Evolutionary conservation across 1,139 yeast genomes (phyloP).

Genomic region (Lodderomyces pseudojiufengensis): DNA sequence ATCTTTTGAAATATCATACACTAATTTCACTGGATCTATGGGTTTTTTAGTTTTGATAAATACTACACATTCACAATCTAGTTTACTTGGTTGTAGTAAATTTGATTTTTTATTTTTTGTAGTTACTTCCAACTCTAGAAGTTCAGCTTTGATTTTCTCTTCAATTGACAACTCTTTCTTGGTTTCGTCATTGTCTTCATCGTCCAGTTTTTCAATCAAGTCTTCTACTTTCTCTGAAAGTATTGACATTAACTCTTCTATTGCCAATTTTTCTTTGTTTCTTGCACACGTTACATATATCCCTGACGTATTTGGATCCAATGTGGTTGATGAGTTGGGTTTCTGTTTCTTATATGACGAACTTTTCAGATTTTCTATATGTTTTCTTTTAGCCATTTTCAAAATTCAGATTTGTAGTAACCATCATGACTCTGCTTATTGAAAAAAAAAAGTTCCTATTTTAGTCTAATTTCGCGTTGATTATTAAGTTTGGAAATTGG

Average conservation of each 20-base stretch:
- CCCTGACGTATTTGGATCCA: slow-evolving; percentile 82
- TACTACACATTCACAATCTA: slow-evolving; percentile 81
- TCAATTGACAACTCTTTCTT: slow-evolving; percentile 55
- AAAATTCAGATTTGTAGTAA: too few species aligned
- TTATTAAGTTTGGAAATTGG: too few species aligned
- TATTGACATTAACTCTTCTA: slow-evolving; percentile 64
- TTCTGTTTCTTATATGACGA: slow-evolving; percentile 20
- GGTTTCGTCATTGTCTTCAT: slow-evolving; percentile 20
- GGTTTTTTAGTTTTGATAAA: slow-evolving; percentile 81
- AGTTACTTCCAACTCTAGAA: slow-evolving; percentile 51
- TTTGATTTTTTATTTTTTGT: slow-evolving; percentile 38
- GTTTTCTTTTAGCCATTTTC: slow-evolving; percentile 27
- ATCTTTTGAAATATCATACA: slow-evolving; percentile 59
- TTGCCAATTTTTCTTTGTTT: slow-evolving; percentile 71
- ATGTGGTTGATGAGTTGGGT: slow-evolving; percentile 44
- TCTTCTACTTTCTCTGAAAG: slow-evolving; percentile 55
- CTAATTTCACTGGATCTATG: slow-evolving; percentile 70
- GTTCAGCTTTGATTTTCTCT: slow-evolving; percentile 68
- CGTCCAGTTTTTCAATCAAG: slow-evolving; percentile 40
- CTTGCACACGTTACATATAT: slow-evolving; percentile 82
- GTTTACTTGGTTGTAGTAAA: slow-evolving; percentile 58
- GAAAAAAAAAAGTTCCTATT: too few species aligned
- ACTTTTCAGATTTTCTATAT: slow-evolving; percentile 14
- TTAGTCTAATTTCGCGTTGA: too few species aligned
- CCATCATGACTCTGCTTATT: too few species aligned